Evolutionary conservation across 495 filamentous ascomycete genomes (phyloP).

Genomic region (Daldinia vernicosa): DNA sequence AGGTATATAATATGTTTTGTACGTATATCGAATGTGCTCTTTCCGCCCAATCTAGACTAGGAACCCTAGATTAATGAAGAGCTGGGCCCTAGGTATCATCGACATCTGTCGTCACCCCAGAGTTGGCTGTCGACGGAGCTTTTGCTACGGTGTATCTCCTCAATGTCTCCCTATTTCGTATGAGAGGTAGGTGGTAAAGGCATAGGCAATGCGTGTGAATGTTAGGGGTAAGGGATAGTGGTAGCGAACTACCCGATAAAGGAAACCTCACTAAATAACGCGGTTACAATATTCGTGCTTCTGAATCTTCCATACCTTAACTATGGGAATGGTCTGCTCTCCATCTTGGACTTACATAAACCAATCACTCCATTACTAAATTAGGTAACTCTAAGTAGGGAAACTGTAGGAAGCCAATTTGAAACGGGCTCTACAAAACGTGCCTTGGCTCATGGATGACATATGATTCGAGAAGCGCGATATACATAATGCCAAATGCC

Average conservation of each 20-base stretch:
- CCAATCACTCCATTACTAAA: constrained; percentile 7
- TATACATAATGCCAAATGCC: constrained; percentile 28
- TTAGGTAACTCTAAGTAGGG: constrained; percentile 21
- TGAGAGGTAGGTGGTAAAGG: not conserved
- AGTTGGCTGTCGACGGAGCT: constrained; percentile 20
- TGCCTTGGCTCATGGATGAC: constrained; percentile 29
- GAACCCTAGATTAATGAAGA: constrained; percentile 26
- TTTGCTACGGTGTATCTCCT: constrained; percentile 9
- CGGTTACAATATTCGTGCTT: not conserved
- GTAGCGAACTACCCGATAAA: not conserved
- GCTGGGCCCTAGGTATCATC: constrained; percentile 4
- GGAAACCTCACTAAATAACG: not conserved
- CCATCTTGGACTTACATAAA: not conserved
- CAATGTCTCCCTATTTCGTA: not conserved
- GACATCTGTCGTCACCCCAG: constrained; percentile 5
- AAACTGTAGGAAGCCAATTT: constrained; percentile 19
- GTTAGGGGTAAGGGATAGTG: not conserved
- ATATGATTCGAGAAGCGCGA: constrained; percentile 32
- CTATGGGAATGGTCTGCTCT: not conserved
- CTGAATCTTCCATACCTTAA: not conserved
- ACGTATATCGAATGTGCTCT: constrained; percentile 15
- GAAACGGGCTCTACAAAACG: constrained; percentile 27
- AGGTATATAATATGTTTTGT: constrained; percentile 23
- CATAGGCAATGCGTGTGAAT: not conserved
- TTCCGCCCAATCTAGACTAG: constrained; percentile 30